Evolutionary conservation across 768 basidiomycete species (phyloP).

Genomic region (Leccinum olivaceopallidum): DNA sequence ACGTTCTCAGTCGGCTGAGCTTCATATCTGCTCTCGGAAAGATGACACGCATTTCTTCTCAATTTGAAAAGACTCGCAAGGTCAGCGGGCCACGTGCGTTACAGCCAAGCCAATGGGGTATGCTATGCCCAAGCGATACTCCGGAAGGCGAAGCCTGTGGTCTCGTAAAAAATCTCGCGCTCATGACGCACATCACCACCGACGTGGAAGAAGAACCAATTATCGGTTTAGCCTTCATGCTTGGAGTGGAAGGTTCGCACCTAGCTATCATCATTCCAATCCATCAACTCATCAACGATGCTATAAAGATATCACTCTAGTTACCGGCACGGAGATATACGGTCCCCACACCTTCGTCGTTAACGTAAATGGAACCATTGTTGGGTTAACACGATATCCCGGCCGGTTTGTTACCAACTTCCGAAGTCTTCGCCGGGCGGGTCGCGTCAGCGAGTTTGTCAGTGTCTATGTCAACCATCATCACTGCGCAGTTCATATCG

Average conservation of each 20-base stretch:
- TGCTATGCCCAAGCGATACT: constrained; percentile 97
- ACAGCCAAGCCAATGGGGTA: constrained; percentile 99
- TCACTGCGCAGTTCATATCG: constrained; percentile 93
- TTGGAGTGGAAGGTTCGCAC: constrained; percentile 90
- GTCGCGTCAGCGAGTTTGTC: constrained; percentile 94
- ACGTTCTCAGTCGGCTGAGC: constrained; percentile 91
- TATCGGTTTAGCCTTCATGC: constrained; percentile 83
- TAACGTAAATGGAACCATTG: constrained; percentile 94
- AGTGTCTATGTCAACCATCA: constrained; percentile 96
- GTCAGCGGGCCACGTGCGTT: constrained; percentile 96
- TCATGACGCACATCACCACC: constrained; percentile 99
- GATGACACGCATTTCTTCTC: constrained; percentile 99
- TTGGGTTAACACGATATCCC: constrained; percentile 88
- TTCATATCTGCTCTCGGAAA: constrained; percentile 98
- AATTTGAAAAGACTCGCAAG: constrained; percentile 99
- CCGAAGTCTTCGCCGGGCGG: constrained; percentile 88
- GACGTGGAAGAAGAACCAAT: constrained; percentile 97
- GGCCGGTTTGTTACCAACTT: constrained; percentile 86
- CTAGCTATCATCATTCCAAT: constrained; percentile 8
- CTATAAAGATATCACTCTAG: constrained; percentile 76
- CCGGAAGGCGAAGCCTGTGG: constrained; percentile 99
- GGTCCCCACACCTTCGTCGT: constrained; percentile 91
- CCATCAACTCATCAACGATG: constrained; percentile 15
- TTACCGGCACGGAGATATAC: constrained; percentile 96
- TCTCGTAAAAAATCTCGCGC: constrained; percentile 94